Percentiles rank a stretch among this genome's conserved stretches.
phyloP scores from a whole-genome alignment of 257 asterid species.

The Buddleja alternifolia region DNA sequence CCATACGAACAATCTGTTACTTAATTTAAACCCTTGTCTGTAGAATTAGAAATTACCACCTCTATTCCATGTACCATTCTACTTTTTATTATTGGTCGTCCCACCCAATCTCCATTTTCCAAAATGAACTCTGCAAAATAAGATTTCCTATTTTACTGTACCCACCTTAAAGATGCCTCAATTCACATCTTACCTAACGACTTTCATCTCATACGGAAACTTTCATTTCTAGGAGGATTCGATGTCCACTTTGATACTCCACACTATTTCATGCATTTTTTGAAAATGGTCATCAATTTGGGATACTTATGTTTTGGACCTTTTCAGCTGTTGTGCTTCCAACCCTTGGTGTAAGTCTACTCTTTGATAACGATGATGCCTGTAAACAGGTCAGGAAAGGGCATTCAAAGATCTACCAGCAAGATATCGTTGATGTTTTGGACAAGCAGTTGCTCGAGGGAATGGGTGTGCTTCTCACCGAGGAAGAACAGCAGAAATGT shows the following conservation, averaged over 20 bases:
- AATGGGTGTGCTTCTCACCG: slow-evolving; percentile 98
- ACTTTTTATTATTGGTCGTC: background rate
- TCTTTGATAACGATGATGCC: slow-evolving; percentile 16
- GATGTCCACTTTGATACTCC: background rate
- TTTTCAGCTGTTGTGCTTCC: slow-evolving; percentile 7
- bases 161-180: background rate
- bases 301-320: slow-evolving; percentile 8
- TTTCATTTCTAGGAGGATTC: slow-evolving; percentile 12
- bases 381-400: slow-evolving; percentile 84
- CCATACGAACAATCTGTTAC: background rate
- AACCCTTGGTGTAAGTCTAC: slow-evolving; percentile 5
- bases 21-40: background rate
- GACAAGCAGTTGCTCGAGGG: slow-evolving; percentile 99
- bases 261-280: background rate
- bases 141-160: slow-evolving; percentile 2
- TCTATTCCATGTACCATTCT: background rate
- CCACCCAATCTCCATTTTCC: background rate
- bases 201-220: slow-evolving; percentile 3
- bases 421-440: slow-evolving; percentile 89
- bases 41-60: background rate
- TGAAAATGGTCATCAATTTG: background rate
- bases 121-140: background rate
- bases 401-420: slow-evolving; percentile 76
- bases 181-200: background rate
- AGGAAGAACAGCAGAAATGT: slow-evolving; percentile 95